phyloP scores from a whole-genome alignment of 805 yeast genomes.

The Scheffersomyces lignosus region DNA sequence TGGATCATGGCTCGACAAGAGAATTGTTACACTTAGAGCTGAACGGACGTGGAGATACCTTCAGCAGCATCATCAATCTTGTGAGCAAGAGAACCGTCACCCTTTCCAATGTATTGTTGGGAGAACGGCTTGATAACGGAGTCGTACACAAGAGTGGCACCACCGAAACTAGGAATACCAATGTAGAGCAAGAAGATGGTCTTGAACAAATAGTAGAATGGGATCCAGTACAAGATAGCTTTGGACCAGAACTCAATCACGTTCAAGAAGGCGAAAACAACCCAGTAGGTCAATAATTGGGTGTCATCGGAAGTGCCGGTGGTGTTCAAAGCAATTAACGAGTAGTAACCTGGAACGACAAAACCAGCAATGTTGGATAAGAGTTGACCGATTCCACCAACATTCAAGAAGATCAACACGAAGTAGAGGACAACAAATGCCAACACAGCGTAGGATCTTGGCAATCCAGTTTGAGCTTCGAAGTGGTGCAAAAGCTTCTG shows the following conservation, averaged over 20 bases:
- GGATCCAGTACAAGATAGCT: conserved; percentile 91
- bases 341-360: conserved; percentile 84
- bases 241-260: conserved; percentile 95
- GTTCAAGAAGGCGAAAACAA: conserved; percentile 89
- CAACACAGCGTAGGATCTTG: conserved; percentile 82
- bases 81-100: conserved; percentile 29
- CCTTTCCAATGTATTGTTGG: conserved; percentile 35
- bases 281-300: conserved; percentile 93
- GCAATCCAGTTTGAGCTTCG: conserved; percentile 51
- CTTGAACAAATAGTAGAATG: conserved; percentile 94
- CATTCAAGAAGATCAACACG: conserved; percentile 77
- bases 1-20: too few species aligned
- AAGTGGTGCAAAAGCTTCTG: conserved; percentile 33
- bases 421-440: conserved; percentile 68
- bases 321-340: conserved; percentile 81
- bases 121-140: conserved; percentile 67
- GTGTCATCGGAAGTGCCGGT: conserved; percentile 73
- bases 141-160: conserved; percentile 74
- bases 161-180: conserved; percentile 84
- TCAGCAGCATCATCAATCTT: conserved; percentile 51
- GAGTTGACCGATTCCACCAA: conserved; percentile 94
- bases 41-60: conserved; percentile 37
- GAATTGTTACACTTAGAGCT: conserved; percentile 22
- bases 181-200: conserved; percentile 83
- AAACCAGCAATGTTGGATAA: conserved; percentile 91